Conservation (phyloP, 441 rosid genomes). For the Capsella rubella region DNA sequence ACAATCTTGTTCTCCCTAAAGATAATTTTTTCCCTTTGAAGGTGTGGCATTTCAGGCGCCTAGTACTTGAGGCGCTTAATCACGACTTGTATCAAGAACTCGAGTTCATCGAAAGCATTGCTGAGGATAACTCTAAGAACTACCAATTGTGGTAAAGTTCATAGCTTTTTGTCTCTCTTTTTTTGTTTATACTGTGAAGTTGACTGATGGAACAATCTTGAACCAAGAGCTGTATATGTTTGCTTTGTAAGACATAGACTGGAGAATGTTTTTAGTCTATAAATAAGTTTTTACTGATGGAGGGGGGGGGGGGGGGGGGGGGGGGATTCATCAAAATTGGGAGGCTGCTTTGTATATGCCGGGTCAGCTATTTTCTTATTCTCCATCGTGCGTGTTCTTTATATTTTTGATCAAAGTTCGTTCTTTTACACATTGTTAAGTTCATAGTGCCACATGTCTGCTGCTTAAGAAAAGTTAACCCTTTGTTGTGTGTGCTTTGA, state of each 20-base stretch:
- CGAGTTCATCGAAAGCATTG: slow-evolving; percentile 61
- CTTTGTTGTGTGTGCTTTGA: background rate
- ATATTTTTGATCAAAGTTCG: slow-evolving; percentile 9
- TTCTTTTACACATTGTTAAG: slow-evolving; percentile 14
- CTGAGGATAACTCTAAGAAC: slow-evolving; percentile 76
- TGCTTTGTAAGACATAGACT: background rate
- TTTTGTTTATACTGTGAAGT: background rate
- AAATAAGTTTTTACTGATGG: background rate
- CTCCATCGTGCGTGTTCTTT: background rate
- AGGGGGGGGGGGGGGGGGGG: background rate
- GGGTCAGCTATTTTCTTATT: background rate
- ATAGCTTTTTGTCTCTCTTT: background rate
- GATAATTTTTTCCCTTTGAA: slow-evolving; percentile 35
- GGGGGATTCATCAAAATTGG: background rate
- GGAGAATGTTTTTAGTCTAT: background rate
- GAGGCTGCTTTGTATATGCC: background rate
- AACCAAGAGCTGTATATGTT: slow-evolving; percentile 10
- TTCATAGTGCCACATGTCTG: background rate
- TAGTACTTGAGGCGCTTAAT: slow-evolving; percentile 63
- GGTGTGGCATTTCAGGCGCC: slow-evolving; percentile 98
- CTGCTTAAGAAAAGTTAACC: background rate
- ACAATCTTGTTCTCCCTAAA: background rate
- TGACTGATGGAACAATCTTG: background rate
- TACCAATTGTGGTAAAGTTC: slow-evolving; percentile 86
- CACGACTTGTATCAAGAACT: slow-evolving; percentile 63